A percentile compares a stretch with the other conserved stretches of the same genome.
Evolutionary conservation across 2,329 filamentous ascomycete genomes (phyloP).

Genomic region (Talaromyces sp.): DNA sequence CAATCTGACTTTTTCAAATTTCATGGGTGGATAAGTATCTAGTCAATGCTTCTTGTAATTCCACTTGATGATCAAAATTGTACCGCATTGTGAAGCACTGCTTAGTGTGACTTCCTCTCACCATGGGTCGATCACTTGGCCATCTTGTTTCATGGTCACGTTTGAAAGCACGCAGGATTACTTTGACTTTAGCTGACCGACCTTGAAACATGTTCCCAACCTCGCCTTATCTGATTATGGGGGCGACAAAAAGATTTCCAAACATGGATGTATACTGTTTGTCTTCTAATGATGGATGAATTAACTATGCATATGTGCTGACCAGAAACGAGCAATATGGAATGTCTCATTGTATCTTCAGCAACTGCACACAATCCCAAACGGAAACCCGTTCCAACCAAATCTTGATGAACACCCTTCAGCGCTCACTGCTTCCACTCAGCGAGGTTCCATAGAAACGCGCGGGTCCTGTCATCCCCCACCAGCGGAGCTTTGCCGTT

Average conservation of each 20-base stretch:
- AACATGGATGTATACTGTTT: background rate
- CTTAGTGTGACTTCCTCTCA: background rate
- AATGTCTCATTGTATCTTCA: background rate
- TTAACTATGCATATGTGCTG: background rate
- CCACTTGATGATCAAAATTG: too few relatives aligned
- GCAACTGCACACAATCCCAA: background rate
- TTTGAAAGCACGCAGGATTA: background rate
- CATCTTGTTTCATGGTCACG: background rate
- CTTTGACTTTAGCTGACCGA: background rate
- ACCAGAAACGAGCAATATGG: background rate
- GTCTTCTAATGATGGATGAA: background rate
- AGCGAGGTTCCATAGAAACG: background rate
- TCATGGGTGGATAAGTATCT: background rate
- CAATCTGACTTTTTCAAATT: background rate
- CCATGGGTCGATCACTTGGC: background rate
- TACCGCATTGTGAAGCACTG: background rate
- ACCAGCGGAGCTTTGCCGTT: conserved; percentile 6
- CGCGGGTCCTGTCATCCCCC: conserved; percentile 6
- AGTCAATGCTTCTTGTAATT: background rate
- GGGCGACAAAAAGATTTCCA: background rate
- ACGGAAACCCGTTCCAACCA: background rate
- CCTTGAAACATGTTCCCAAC: background rate
- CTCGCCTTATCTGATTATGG: background rate
- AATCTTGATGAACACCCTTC: background rate
- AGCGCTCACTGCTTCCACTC: too few relatives aligned